Base-by-base conservation (phyloP, 2,329 filamentous ascomycete species). In the Verticillium klebahnii region DNA sequence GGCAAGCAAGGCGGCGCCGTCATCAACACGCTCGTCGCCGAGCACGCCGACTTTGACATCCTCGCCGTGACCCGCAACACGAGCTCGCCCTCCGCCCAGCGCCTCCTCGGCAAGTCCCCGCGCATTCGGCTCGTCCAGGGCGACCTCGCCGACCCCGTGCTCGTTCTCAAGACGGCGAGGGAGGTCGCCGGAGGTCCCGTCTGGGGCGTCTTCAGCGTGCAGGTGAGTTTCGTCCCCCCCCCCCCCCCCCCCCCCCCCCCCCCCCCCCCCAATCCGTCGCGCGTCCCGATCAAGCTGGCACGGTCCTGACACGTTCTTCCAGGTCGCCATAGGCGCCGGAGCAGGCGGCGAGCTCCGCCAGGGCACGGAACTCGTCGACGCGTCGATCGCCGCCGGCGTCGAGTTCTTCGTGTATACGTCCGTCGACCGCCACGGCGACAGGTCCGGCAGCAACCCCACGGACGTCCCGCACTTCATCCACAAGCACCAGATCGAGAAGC, bases 131-230 rank as follows among this genome's bases (percentile, higher is more conserved):
- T 89, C 1, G 78, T 89, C 3, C 74, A 86, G 67, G 86, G 87
- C 8, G 77, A 89, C 64, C 73, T 89, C 14, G 75, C 84, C 60
- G 74, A 87, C 45, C 72, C 80, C 0, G 71, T 75, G 0, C 73
- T 69, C 0, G 78, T 88, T 19, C 88, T 89, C 66, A 65, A 72
- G 37, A 74, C 74, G 32, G 80, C 78, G 6, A 64, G 73, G 60
- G 61, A 61, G 9, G 61, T 62, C 3, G 57, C 61, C 32, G 36
- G 9, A 19, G 56, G 59, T 19, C 73, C 74, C 1, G 77, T 87
- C 32, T 86, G 83, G 82, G 85, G 85, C 7, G 84, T 88, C 3
- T 89, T 83, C 70, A 84, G 80, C 55, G 84, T 89, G 0, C 85
- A 87, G 72, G 77, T 85, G 64, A 56, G 72, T 36, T 31, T 25